phyloP scores from a whole-genome alignment of 768 basidiomycete species.

The Termitomyces eurrhizus region DNA sequence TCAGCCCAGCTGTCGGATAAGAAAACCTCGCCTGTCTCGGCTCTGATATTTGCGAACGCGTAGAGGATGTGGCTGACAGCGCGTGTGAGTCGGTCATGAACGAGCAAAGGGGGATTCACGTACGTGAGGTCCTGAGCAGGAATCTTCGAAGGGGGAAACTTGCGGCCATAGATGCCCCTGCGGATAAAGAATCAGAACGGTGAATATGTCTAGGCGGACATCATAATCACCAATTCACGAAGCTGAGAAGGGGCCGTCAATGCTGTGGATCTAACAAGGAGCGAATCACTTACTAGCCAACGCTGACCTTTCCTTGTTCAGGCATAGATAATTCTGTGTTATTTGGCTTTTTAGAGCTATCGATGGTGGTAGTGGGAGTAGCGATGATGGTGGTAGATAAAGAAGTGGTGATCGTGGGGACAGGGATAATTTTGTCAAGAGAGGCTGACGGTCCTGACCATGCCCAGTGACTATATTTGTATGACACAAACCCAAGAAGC shows the following conservation, averaged over 20 bases:
- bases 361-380: slow-evolving; percentile 4
- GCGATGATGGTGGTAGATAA: slow-evolving; percentile 7
- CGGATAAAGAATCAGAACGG: background rate
- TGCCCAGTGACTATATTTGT: slow-evolving; percentile 34
- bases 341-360: slow-evolving; percentile 4
- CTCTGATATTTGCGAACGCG: slow-evolving; percentile 85
- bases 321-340: slow-evolving; percentile 18
- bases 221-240: slow-evolving; percentile 64
- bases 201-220: background rate
- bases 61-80: slow-evolving; percentile 75
- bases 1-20: slow-evolving; percentile 94
- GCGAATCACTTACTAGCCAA: slow-evolving; percentile 66
- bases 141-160: slow-evolving; percentile 83
- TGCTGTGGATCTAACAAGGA: slow-evolving; percentile 9
- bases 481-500: slow-evolving; percentile 36
- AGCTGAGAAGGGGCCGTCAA: slow-evolving; percentile 35
- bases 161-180: slow-evolving; percentile 95
- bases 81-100: slow-evolving; percentile 7
- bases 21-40: slow-evolving; percentile 77
- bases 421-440: slow-evolving; percentile 5
- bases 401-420: background rate
- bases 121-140: slow-evolving; percentile 86
- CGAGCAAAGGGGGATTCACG: slow-evolving; percentile 21
- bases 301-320: slow-evolving; percentile 65
- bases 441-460: slow-evolving; percentile 23